These are phyloP conservation scores for Reutealis trisperma DNA, from an alignment of 345 rosid species.

Conservation along the genomic window DNA sequence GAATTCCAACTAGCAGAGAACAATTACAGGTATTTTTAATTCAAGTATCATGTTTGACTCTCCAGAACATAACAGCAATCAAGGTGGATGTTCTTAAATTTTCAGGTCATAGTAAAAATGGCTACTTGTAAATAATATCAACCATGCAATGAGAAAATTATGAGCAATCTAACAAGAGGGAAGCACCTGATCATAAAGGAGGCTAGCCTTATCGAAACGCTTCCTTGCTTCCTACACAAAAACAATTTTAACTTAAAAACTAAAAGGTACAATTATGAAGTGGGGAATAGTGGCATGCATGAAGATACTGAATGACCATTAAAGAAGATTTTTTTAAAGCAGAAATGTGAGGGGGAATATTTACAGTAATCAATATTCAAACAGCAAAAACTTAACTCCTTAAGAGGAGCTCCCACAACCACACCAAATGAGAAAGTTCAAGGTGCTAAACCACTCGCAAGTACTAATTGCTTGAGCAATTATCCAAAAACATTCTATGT, in stretches of 20 bases:
- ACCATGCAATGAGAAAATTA: constrained; percentile 8
- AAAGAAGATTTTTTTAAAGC: background rate
- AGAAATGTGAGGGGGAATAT: background rate
- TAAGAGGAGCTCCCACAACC: too few relatives aligned
- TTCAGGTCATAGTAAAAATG: background rate
- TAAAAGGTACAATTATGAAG: background rate
- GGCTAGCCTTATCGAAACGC: constrained; percentile 93
- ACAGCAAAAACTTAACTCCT: background rate
- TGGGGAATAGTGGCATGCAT: background rate
- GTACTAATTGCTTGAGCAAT: background rate
- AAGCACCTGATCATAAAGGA: constrained; percentile 88
- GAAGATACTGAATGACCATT: background rate
- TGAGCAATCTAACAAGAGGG: constrained; percentile 12
- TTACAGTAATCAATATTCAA: background rate
- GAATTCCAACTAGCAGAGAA: background rate
- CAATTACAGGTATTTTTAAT: background rate
- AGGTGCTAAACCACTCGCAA: background rate
- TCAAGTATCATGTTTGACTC: constrained; percentile 5
- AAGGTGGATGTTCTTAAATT: background rate
- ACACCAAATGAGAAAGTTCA: background rate
- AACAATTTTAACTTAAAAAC: constrained; percentile 27
- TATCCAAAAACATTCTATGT: background rate
- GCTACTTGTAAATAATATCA: constrained; percentile 6
- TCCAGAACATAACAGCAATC: background rate
- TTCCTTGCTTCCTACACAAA: constrained; percentile 90